A percentile compares a stretch with the other conserved stretches of the same genome.
phyloP scores from a whole-genome alignment of 805 yeast species.

The Wickerhamiella sorbophila region DNA sequence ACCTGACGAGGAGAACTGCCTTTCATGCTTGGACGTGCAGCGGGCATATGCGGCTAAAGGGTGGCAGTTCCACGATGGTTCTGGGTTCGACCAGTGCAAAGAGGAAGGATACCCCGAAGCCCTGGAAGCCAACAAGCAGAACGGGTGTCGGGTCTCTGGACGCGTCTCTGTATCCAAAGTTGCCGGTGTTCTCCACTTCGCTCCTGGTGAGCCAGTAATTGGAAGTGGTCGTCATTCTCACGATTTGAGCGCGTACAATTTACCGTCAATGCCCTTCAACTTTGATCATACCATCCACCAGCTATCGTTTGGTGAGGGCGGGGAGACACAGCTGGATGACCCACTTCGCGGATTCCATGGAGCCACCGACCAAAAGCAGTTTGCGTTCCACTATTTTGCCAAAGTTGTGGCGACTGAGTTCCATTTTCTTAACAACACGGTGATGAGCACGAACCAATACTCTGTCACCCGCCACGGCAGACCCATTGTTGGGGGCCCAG shows the following conservation, averaged over 20 bases:
- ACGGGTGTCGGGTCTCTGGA: conserved; percentile 85
- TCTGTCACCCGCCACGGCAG: conserved; percentile 80
- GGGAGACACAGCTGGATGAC: conserved; percentile 35
- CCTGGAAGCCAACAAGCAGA: conserved; percentile 44
- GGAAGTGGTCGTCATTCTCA: conserved; percentile 51
- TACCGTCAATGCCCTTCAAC: conserved; percentile 42
- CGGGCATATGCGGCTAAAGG: conserved; percentile 59
- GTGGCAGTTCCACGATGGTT: conserved; percentile 90
- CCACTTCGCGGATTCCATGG: conserved; percentile 41
- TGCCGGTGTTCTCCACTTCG: conserved; percentile 85
- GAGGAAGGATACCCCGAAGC: conserved; percentile 66
- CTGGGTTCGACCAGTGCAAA: conserved; percentile 80
- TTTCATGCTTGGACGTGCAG: conserved; percentile 69
- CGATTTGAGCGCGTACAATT: conserved; percentile 60
- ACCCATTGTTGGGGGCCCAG: conserved; percentile 74
- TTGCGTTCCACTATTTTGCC: conserved; percentile 60
- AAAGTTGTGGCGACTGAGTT: conserved; percentile 85
- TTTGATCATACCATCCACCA: conserved; percentile 70
- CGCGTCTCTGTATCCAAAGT: conserved; percentile 67
- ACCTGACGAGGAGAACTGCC: conserved; percentile 53
- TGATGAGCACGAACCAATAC: conserved; percentile 74
- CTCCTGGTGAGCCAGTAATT: conserved; percentile 75
- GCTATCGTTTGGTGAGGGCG: conserved; percentile 61
- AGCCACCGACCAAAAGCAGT: conserved; percentile 36
- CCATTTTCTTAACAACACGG: conserved; percentile 43